A percentile compares a stretch with the other conserved stretches of the same genome.
Evolutionary conservation across 495 filamentous ascomycete species (phyloP).

Genomic region (Achaetomiella virescens): DNA sequence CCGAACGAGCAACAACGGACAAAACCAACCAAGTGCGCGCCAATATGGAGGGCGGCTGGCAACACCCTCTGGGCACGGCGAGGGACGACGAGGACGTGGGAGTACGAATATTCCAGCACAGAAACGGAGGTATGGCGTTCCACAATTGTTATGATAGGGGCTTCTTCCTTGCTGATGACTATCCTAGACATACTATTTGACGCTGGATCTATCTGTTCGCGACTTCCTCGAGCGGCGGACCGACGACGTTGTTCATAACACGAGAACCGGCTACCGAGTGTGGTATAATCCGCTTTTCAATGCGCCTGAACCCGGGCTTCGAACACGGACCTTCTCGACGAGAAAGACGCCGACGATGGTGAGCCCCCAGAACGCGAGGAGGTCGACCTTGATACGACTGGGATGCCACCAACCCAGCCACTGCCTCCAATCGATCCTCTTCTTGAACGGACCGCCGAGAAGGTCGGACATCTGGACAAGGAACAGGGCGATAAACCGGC

Average conservation of each 20-base stretch:
- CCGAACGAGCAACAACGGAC: neutral
- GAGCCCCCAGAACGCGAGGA: conserved; percentile 25
- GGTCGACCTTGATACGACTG: conserved; percentile 23
- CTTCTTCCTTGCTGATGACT: neutral
- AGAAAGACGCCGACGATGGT: conserved; percentile 30
- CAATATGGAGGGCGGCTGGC: neutral
- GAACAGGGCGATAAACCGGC: conserved; percentile 4
- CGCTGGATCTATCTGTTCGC: conserved; percentile 48
- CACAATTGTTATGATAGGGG: neutral
- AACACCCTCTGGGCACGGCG: neutral
- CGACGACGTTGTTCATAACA: conserved; percentile 27
- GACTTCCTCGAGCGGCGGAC: conserved; percentile 35
- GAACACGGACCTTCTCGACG: conserved; percentile 19
- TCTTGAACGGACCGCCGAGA: conserved; percentile 5
- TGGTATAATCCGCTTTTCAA: conserved; percentile 35
- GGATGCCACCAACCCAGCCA: conserved; percentile 10
- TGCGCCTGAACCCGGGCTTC: conserved; percentile 16
- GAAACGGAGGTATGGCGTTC: conserved; percentile 43
- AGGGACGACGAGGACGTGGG: conserved; percentile 46
- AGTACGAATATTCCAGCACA: conserved; percentile 52
- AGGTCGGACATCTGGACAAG: neutral
- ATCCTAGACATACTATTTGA: conserved; percentile 49
- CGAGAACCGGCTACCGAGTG: conserved; percentile 28
- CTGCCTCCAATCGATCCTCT: conserved; percentile 15
- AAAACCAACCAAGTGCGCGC: neutral